phyloP scores from a whole-genome alignment of 2,329 filamentous ascomycete genomes.

The Verticillium nubilum region DNA sequence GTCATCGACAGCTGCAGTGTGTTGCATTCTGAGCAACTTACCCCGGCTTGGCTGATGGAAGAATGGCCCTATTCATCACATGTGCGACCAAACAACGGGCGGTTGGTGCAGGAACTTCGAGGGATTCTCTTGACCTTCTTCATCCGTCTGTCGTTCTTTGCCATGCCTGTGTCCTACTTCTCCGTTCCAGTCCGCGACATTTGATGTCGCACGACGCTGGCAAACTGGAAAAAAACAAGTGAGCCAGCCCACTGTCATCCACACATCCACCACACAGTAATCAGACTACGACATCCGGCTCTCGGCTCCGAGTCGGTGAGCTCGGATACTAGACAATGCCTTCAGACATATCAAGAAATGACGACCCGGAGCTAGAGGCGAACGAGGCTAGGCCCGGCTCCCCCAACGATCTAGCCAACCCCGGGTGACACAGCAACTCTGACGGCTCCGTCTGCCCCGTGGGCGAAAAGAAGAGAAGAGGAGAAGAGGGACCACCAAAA shows the following conservation, averaged over 20 bases:
- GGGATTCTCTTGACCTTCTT: background rate
- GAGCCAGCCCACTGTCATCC: background rate
- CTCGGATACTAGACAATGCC: background rate
- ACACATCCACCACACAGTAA: background rate
- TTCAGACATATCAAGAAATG: background rate
- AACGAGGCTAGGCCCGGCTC: background rate
- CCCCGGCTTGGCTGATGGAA: background rate
- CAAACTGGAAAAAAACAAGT: too few relatives aligned
- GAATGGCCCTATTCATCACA: background rate
- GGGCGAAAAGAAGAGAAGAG: background rate
- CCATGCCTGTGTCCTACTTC: too few relatives aligned
- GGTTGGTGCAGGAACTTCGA: background rate
- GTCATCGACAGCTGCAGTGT: background rate
- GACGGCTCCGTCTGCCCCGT: background rate
- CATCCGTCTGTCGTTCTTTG: background rate
- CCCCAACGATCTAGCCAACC: background rate
- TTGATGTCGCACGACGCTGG: too few relatives aligned
- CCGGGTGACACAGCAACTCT: background rate
- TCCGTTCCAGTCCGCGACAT: too few relatives aligned
- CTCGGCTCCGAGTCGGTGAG: background rate
- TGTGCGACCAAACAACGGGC: background rate
- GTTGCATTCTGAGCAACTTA: background rate
- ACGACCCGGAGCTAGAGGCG: background rate
- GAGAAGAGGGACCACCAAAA: background rate
- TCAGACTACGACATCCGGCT: background rate